Evolutionary conservation across 352 stramenopile genomes (phyloP).

Genomic region (Thraustotheca clavata): DNA sequence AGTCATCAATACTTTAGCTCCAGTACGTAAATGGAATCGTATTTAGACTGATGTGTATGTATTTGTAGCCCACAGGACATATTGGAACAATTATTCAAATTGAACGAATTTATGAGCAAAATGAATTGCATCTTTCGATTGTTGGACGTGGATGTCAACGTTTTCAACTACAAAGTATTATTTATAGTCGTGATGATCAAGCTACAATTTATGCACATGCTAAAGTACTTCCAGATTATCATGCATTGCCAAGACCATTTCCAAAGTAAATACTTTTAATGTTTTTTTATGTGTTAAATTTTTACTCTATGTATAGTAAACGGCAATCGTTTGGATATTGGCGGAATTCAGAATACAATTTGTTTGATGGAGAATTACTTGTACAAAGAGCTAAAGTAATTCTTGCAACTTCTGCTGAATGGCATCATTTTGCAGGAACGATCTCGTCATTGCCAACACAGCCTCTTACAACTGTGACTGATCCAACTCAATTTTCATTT

Average conservation of each 20-base stretch:
- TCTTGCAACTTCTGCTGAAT: slow-evolving; percentile 61
- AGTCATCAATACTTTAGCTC: slow-evolving; percentile 7
- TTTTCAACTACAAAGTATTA: background rate
- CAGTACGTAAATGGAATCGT: background rate
- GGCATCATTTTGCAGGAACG: slow-evolving; percentile 52
- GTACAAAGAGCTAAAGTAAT: slow-evolving; percentile 55
- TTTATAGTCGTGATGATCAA: background rate
- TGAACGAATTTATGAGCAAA: slow-evolving; percentile 18
- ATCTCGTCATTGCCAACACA: slow-evolving; percentile 11
- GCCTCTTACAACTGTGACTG: slow-evolving; percentile 31
- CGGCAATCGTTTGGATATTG: slow-evolving; percentile 29
- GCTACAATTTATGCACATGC: background rate
- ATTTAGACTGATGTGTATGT: background rate
- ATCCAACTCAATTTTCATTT: slow-evolving; percentile 65
- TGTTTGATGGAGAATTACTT: slow-evolving; percentile 54
- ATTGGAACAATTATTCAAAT: slow-evolving; percentile 20
- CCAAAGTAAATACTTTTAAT: background rate
- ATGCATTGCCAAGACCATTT: slow-evolving; percentile 2
- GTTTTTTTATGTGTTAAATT: background rate
- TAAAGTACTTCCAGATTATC: slow-evolving; percentile 2
- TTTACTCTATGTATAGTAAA: slow-evolving; percentile 5
- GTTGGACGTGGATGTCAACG: slow-evolving; percentile 12
- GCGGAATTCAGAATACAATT: slow-evolving; percentile 31
- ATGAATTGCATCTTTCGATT: slow-evolving; percentile 13
- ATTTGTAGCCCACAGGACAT: background rate